These are phyloP conservation scores for Candida pseudoviswanathii DNA, from an alignment of 1,139 yeast genomes.

Conservation along the genomic window DNA sequence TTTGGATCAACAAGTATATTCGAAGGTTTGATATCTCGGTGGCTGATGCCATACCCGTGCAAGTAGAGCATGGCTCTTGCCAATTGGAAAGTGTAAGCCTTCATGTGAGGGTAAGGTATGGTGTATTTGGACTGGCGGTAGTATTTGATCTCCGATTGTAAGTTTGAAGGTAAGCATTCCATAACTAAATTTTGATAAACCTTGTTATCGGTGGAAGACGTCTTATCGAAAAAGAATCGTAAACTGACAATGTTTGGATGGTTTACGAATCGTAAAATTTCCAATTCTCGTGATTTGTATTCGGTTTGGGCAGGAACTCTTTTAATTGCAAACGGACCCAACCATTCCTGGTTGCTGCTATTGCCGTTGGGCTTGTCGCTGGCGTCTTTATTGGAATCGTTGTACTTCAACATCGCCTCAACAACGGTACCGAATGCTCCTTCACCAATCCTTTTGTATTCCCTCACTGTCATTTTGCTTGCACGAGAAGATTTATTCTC, in stretches of 20 bases:
- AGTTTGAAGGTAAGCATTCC: conserved; percentile 83
- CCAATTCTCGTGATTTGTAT: conserved; percentile 78
- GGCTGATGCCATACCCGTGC: conserved; percentile 78
- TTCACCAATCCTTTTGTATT: conserved; percentile 74
- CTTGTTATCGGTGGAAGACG: conserved; percentile 58
- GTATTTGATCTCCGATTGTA: conserved; percentile 72
- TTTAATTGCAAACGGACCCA: conserved; percentile 82
- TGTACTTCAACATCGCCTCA: conserved; percentile 59
- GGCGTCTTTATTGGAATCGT: conserved; percentile 4
- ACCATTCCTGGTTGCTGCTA: conserved; percentile 40
- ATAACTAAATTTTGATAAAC: conserved; percentile 78
- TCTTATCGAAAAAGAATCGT: conserved; percentile 68
- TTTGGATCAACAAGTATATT: conserved; percentile 74
- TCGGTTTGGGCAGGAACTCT: conserved; percentile 86
- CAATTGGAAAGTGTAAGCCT: conserved; percentile 77
- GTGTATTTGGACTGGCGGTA: conserved; percentile 64
- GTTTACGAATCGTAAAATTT: conserved; percentile 67
- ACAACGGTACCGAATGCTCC: conserved; percentile 87
- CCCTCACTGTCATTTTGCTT: conserved; percentile 67
- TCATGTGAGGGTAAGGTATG: conserved; percentile 72
- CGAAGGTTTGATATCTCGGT: conserved; percentile 81
- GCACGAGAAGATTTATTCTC: conserved; percentile 56
- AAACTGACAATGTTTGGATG: conserved; percentile 78
- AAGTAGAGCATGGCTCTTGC: conserved; percentile 81
- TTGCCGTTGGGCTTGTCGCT: conserved; percentile 7